Evolutionary conservation across 169 alveolate genomes (phyloP), one percentile per base, ranked within the genome.

Genomic region (Plasmodium falciparum): DNA sequence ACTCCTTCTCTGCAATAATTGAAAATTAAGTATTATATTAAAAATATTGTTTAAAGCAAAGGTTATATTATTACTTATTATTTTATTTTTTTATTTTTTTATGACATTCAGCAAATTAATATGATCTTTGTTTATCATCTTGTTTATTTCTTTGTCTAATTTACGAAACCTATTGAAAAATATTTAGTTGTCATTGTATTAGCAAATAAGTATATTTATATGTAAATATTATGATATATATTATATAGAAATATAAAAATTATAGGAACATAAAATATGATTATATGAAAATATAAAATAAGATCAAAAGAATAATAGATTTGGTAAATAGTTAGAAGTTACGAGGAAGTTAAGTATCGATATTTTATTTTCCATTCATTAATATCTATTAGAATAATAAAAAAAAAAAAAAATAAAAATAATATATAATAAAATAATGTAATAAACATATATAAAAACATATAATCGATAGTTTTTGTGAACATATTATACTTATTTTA

Each of bases 361-460:
- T 78, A 59, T 50, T 78, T 78, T 4, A 52, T 49, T 58, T 78
- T 78, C 89, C 89, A 78, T 29, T 78, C 89, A 15, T 66, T 78
- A 33, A 78, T 50, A 43, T 78, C 89, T 78, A 66, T 9, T 33
- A 43, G 22, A 17, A 61, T 50, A n/a, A 50, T 59, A 17, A 13
- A 73, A 73, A 73, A 50, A 74, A 17, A 13, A 73, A 73, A 73
- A 72, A 54, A 47, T 20, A 5, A 0, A 39, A 39, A 39, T 39
- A 5, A 39, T 33, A 33, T 5, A 39, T 39, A 39, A 39, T 39
- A 39, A 39, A 39, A 39, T 39, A 39, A 5, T 39, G 11, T 39
- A 39, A 39, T 39, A 39, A 39, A 39, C 47, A 39, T 39, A 39
- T 39, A 39, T 39, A 5, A 39, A 39, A 39, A 39, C 47, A 39